A percentile compares a stretch with the other conserved stretches of the same genome.
Evolutionary conservation across 495 filamentous ascomycete genomes (phyloP).

Genomic region (Geoglossum glabrum): DNA sequence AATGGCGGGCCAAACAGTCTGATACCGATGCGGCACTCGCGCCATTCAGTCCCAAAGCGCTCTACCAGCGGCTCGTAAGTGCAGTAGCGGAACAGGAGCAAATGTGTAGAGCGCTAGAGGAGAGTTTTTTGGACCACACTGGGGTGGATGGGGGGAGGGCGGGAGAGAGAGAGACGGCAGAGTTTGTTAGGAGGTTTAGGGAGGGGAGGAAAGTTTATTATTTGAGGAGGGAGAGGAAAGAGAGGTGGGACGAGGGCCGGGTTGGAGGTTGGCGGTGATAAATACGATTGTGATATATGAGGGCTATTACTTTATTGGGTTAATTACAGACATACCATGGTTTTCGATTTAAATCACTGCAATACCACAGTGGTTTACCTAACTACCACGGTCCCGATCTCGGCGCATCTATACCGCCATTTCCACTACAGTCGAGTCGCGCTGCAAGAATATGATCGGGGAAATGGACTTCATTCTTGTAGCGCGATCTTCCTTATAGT

Average conservation of each 20-base stretch:
- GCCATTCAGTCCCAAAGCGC: conserved; percentile 61
- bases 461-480: too few species aligned
- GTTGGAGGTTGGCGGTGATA: conserved; percentile 7
- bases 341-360: too few species aligned
- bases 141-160: background rate
- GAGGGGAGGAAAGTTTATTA: conserved; percentile 2
- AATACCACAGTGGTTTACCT: too few species aligned
- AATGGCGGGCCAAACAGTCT: conserved; percentile 70
- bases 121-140: conserved; percentile 59
- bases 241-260: conserved; percentile 8
- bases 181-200: conserved; percentile 6
- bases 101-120: conserved; percentile 63
- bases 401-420: too few species aligned
- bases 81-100: conserved; percentile 66
- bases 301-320: too few species aligned
- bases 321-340: too few species aligned
- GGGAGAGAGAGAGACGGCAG: conserved; percentile 5
- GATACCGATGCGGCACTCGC: conserved; percentile 73
- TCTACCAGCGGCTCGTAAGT: conserved; percentile 62
- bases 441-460: too few species aligned
- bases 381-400: too few species aligned
- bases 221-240: conserved; percentile 6
- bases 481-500: too few species aligned
- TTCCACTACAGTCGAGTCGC: too few species aligned
- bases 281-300: too few species aligned